Base-by-base conservation (phyloP, 2,329 filamentous ascomycete genomes). In the Aspergillus floridensis region DNA sequence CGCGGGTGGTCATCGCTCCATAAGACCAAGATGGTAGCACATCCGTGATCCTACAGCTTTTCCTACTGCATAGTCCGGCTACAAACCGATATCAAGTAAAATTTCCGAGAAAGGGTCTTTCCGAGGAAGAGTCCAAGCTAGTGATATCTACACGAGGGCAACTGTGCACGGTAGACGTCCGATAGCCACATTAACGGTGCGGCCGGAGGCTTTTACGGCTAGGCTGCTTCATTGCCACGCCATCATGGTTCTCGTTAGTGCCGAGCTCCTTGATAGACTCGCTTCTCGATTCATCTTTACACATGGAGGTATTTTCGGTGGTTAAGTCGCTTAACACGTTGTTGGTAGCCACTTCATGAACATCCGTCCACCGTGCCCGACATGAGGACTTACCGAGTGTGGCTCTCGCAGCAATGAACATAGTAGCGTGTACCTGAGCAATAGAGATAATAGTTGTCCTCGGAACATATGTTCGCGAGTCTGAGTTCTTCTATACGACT, bases 51-150 rank as follows among this genome's bases (percentile, higher is more conserved):
- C 54, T 38, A 57, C 52, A 44, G 54, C 51, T 50, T 50, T 21
- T 58, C 53, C 49, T 46, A 53, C 49, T 58, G 53, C 56, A 56
- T 61, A 29, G 61, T 60, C 57, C 56, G 59, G 59, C 59, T 55
- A 60, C 51, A 64, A 58, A 50, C 61, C 49, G 41, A 49, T 24
- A 32, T 19, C n/a, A 12, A 26, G n/a, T 24, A 59, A 67, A 65
- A 63, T 35, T 61, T 63, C 65, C 64, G 65, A 62, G 26, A 54
- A 60, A 62, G 54, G 58, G 53, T 56, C 58, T 51, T 62, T n/a
- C 54, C 50, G 49, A 61, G n/a, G 29, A 47, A 46, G 16, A 44
- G 14, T n/a, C 6, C 38, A 53, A 32, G 38, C 53, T 44, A 53
- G 51, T 44, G 49, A 38, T 53, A 49, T 19, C 41, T 19, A 53